Evolutionary conservation across 2,329 filamentous ascomycete species (phyloP), one percentile per base, ranked within the genome.

Genomic region (Exutisphaerella laricina): DNA sequence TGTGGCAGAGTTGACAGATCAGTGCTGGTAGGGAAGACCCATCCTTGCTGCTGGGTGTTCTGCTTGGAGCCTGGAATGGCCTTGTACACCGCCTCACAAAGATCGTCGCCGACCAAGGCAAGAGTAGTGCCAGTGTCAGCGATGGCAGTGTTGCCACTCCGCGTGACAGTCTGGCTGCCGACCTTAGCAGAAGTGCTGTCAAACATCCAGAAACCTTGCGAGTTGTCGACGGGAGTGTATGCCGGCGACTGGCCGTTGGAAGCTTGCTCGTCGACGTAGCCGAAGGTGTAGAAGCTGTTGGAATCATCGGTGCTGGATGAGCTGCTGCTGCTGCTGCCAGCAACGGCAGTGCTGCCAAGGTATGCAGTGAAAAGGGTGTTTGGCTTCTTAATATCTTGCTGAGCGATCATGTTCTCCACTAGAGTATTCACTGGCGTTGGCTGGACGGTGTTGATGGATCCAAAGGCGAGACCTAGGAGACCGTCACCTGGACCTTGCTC

Each of bases 111-210:
- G 30, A 86, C 69, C 16, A 87, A 70, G 2, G 76, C 76, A 36
- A 87, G 72, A 1, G 82, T 82, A 22, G 82, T 85, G 41, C 81
- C 82, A 0, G 82, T 87, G 60, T 86, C 83, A 16, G 75, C 78
- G 50, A 86, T 84, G 38, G 83, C 80, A 25, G 68, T 79, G 65
- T 85, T 85, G 32, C 70, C 71, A 4, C 64, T 59, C 41, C 77
- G 79, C 50, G 78, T 78, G 48, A 87, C 67, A 0, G 70, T 48
- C 35, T 48, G 22, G 38, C 30, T 29, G 35, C 45, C 48, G 22
- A 50, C 45, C 18, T 50, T 72, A 13, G 72, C 72, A 0, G 74
- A 76, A 6, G 71, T 64, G 1, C 79, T 83, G 8, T 70, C 59
- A 58, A 86, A 79, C 62, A 74, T 68, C 84, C 82, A 88, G 67